Evolutionary conservation across 257 asterid genomes (phyloP).

Genomic region (Echites panduratus): DNA sequence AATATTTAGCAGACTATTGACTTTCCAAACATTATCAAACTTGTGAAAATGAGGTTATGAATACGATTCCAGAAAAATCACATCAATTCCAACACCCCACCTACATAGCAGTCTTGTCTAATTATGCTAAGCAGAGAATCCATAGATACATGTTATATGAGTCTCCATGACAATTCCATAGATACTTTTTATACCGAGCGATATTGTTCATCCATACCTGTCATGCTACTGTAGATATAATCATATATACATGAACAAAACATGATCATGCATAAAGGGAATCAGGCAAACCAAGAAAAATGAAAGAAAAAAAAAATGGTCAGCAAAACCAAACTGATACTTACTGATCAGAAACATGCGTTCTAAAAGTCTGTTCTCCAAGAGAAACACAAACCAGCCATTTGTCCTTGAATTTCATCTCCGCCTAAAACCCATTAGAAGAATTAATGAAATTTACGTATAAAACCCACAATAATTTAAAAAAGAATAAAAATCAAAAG

Average conservation of each 20-base stretch:
- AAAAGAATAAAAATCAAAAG: neutral
- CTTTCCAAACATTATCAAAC: neutral
- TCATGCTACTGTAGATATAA: neutral
- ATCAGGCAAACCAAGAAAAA: neutral
- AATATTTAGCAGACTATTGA: too few species aligned
- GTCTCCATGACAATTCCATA: neutral
- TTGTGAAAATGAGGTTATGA: neutral
- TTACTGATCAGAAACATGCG: slow-evolving; percentile 74
- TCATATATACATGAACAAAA: neutral
- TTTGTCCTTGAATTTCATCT: slow-evolving; percentile 89
- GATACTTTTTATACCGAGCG: neutral
- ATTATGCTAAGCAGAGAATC: neutral
- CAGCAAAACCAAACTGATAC: neutral
- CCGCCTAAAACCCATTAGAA: slow-evolving; percentile 53
- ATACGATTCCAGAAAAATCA: neutral
- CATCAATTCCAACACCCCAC: neutral
- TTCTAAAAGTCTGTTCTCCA: slow-evolving; percentile 91
- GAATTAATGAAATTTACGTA: slow-evolving; percentile 8
- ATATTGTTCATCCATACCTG: neutral
- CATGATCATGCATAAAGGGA: neutral
- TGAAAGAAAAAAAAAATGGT: neutral
- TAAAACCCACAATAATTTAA: neutral
- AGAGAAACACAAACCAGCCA: slow-evolving; percentile 88
- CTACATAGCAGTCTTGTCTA: neutral
- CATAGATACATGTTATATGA: too few species aligned